Evolutionary conservation across 2,329 filamentous ascomycete genomes (phyloP).

Genomic region (Septoria petroselini): DNA sequence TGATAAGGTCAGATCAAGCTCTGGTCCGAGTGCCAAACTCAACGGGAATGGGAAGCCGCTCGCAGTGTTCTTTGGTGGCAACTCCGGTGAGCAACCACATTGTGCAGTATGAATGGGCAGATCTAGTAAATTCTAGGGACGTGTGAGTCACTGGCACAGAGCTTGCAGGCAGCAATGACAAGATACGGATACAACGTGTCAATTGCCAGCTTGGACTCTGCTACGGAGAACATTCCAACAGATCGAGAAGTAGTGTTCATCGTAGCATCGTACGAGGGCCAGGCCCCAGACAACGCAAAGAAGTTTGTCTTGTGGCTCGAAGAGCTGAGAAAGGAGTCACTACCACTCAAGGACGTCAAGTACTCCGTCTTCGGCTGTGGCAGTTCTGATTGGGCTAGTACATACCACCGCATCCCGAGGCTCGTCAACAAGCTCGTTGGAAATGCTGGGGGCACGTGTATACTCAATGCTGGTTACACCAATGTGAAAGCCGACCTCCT

Average conservation of each 20-base stretch:
- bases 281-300: conserved; percentile 44
- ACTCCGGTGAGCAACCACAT: conserved; percentile 3
- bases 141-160: conserved; percentile 43
- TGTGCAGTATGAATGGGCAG: neutral
- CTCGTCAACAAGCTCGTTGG: conserved; percentile 37
- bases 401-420: conserved; percentile 44
- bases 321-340: conserved; percentile 8
- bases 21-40: neutral
- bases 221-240: conserved; percentile 31
- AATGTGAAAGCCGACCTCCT: conserved; percentile 43
- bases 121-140: conserved; percentile 26
- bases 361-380: conserved; percentile 45
- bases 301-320: conserved; percentile 44
- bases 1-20: neutral
- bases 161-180: conserved; percentile 38
- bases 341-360: conserved; percentile 36
- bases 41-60: conserved; percentile 4
- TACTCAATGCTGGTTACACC: conserved; percentile 37
- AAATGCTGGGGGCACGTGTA: conserved; percentile 32
- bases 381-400: conserved; percentile 43
- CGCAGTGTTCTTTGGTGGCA: conserved; percentile 12
- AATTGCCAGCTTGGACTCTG: conserved; percentile 38
- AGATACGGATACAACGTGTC: conserved; percentile 40
- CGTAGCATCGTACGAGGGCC: conserved; percentile 44
- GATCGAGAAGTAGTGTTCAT: conserved; percentile 42